Conservation (phyloP, 257 asterid species). For the Nicotiana obtusifolia region DNA sequence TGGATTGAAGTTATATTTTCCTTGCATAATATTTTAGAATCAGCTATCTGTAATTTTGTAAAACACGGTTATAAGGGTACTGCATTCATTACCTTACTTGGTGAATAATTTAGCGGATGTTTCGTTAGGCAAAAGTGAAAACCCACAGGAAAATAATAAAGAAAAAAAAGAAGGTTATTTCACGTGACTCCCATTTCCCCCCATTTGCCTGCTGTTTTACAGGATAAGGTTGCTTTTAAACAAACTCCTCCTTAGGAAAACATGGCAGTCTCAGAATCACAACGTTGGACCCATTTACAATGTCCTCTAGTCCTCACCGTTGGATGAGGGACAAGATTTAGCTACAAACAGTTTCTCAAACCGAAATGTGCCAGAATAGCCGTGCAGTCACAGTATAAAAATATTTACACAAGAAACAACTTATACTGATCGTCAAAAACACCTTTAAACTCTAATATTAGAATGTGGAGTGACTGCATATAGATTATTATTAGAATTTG, state of each 20-base stretch:
- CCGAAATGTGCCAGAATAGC: too few relatives aligned
- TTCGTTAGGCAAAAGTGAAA: neutral
- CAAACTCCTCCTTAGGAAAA: neutral
- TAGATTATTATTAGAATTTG: too few relatives aligned
- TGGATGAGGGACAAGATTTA: neutral
- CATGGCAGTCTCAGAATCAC: neutral
- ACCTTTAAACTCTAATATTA: too few relatives aligned
- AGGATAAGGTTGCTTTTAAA: neutral
- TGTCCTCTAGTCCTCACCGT: neutral
- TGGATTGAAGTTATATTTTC: neutral
- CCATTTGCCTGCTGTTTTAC: neutral
- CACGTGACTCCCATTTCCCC: neutral
- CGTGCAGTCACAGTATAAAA: too few relatives aligned
- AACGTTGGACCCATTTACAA: neutral
- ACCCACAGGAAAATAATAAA: too few relatives aligned
- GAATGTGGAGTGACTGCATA: too few relatives aligned
- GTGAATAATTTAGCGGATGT: too few relatives aligned
- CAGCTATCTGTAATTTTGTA: too few relatives aligned
- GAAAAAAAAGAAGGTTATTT: neutral
- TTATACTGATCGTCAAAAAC: too few relatives aligned
- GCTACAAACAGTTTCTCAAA: neutral
- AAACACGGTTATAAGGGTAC: too few relatives aligned
- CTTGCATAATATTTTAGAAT: neutral
- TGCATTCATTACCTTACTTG: too few relatives aligned
- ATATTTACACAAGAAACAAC: too few relatives aligned